phyloP scores from a whole-genome alignment of 352 stramenopile species.

The Phytopythium montanum region DNA sequence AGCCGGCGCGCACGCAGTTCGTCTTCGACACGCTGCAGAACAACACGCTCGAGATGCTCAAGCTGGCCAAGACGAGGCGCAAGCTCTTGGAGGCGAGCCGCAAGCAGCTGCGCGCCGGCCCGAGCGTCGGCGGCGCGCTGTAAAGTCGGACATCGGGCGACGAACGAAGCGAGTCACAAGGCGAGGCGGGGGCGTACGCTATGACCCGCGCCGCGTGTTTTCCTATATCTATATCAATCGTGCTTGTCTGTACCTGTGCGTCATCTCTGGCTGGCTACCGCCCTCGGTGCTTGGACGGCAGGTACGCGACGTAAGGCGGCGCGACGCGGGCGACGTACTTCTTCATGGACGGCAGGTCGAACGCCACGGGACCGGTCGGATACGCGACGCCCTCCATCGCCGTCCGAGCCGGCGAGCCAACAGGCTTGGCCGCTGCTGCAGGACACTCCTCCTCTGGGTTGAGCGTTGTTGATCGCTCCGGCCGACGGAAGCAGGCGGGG shows the following conservation, averaged over 20 bases:
- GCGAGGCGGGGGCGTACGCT: neutral
- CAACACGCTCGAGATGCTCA: slow-evolving; percentile 71
- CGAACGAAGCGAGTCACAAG: neutral
- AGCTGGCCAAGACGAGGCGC: slow-evolving; percentile 60
- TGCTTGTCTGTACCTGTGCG: slow-evolving; percentile 9
- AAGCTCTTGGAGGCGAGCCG: slow-evolving; percentile 62
- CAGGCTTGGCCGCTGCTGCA: neutral
- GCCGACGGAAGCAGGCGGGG: slow-evolving; percentile 6
- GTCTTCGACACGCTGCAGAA: slow-evolving; percentile 65
- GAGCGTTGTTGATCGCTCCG: neutral
- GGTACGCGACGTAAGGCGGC: slow-evolving; percentile 59
- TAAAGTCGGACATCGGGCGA: slow-evolving; percentile 8
- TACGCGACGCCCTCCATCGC: slow-evolving; percentile 14
- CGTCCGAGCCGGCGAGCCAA: neutral
- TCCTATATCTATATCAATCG: slow-evolving; percentile 24
- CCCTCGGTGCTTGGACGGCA: slow-evolving; percentile 8
- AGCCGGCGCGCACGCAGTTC: slow-evolving; percentile 61
- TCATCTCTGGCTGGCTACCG: neutral
- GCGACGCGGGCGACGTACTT: slow-evolving; percentile 55
- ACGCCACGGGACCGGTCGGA: slow-evolving; percentile 19
- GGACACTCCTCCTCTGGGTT: slow-evolving; percentile 5
- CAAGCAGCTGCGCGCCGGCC: slow-evolving; percentile 34
- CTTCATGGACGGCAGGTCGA: slow-evolving; percentile 72
- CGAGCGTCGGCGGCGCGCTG: slow-evolving; percentile 23
- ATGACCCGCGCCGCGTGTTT: neutral